Evolutionary conservation across 176 grass and related monocot genomes (phyloP).

Genomic region (Carex littledalei): DNA sequence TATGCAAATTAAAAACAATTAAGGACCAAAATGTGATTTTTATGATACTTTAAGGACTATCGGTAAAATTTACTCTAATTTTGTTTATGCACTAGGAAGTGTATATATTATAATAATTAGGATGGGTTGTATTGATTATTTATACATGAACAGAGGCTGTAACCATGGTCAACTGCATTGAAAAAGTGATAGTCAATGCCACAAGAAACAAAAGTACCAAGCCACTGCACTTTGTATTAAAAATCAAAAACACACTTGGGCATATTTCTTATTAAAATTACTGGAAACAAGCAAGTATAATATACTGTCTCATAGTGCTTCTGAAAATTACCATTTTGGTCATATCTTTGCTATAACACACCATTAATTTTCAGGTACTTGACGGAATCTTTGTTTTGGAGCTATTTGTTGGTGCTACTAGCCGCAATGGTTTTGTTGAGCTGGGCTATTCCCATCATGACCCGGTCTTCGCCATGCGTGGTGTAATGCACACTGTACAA

Average conservation of each 20-base stretch:
- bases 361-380: constrained; percentile 41
- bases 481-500: constrained; percentile 63
- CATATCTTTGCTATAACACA: not conserved
- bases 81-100: not conserved
- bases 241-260: not conserved
- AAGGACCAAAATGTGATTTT: not conserved
- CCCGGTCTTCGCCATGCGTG: constrained; percentile 75
- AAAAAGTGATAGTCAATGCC: not conserved
- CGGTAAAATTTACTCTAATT: not conserved
- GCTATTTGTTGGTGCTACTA: constrained; percentile 61
- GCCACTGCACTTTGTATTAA: not conserved
- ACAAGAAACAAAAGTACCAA: not conserved
- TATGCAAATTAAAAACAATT: not conserved
- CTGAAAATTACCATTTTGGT: not conserved
- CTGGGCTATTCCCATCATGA: constrained; percentile 69
- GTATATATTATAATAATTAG: not conserved
- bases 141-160: not conserved
- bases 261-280: not conserved
- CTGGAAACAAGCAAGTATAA: not conserved
- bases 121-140: not conserved
- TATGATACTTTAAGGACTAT: not conserved
- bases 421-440: constrained; percentile 37
- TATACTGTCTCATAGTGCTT: not conserved
- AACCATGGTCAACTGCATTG: not conserved
- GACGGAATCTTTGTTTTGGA: constrained; percentile 82